phyloP scores from a whole-genome alignment of 495 filamentous ascomycete genomes.

The Friedmanniomyces simplex region DNA sequence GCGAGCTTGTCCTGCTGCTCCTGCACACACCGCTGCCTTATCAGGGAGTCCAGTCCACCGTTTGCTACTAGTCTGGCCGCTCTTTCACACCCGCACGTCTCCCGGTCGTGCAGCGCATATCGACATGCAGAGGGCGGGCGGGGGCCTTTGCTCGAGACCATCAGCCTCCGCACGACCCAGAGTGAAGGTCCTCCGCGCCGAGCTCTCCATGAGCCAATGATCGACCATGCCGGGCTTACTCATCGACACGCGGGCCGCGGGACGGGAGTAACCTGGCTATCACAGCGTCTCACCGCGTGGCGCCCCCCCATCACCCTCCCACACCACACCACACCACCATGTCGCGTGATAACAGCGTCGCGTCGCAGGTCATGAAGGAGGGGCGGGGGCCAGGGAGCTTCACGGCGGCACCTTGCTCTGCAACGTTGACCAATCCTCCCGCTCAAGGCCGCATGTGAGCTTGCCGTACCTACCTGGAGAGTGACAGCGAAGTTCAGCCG shows the following conservation, averaged over 20 bases:
- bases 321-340: too few relatives aligned
- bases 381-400: not conserved
- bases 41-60: not conserved
- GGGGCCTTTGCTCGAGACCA: not conserved
- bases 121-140: too few relatives aligned
- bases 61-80: not conserved
- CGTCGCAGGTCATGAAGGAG: not conserved
- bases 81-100: not conserved
- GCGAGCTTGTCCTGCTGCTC: too few relatives aligned
- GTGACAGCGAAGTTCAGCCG: not conserved
- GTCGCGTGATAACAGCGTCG: conserved; percentile 9
- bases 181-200: conserved; percentile 1
- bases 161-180: too few relatives aligned
- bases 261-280: not conserved
- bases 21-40: not conserved
- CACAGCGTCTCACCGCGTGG: not conserved
- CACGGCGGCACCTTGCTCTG: not conserved
- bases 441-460: not conserved
- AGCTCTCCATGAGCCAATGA: not conserved
- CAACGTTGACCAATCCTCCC: not conserved
- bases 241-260: not conserved
- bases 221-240: not conserved
- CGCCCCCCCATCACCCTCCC: not conserved
- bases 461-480: not conserved
- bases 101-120: not conserved